A percentile compares a stretch with the other conserved stretches of the same genome.
Evolutionary conservation across 176 grass and related monocot genomes (phyloP).

Genomic region (Pontederia paniculata): DNA sequence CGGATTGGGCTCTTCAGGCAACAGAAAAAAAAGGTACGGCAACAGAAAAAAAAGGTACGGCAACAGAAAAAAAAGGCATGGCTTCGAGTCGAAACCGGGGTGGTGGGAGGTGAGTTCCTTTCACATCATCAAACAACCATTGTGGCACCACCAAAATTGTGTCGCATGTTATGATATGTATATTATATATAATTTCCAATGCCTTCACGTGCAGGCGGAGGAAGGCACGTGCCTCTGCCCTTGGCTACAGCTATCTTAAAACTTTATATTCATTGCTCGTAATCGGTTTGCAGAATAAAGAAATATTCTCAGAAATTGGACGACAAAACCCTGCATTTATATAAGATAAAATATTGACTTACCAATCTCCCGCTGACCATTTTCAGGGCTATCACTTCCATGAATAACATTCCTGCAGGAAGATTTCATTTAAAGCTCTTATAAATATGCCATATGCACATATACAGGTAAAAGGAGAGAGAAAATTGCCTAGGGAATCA

Average conservation of each 20-base stretch:
- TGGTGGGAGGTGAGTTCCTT: no score
- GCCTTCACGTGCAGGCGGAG: no score
- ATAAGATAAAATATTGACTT: constrained; percentile 19
- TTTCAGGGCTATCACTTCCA: constrained; percentile 94
- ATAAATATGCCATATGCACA: background rate
- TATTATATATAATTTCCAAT: no score
- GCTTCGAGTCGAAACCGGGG: no score
- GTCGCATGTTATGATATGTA: no score
- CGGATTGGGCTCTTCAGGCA: no score
- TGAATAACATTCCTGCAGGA: constrained; percentile 87
- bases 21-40: no score
- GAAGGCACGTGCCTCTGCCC: no score
- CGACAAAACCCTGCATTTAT: background rate
- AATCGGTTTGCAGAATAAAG: background rate
- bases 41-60: no score
- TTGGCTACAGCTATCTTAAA: background rate
- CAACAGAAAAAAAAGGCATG: no score
- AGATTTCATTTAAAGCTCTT: background rate
- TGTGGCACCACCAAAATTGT: no score
- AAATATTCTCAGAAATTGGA: background rate
- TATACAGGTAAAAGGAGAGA: background rate
- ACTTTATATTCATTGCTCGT: background rate
- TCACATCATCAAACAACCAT: no score
- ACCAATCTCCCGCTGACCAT: constrained; percentile 77
- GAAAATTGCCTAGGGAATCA: background rate